Percentiles rank a stretch among this genome's conserved stretches.
These are phyloP conservation scores for Polyporus tsugae DNA, from an alignment of 1,284 basidiomycete species.

Conservation along the genomic window DNA sequence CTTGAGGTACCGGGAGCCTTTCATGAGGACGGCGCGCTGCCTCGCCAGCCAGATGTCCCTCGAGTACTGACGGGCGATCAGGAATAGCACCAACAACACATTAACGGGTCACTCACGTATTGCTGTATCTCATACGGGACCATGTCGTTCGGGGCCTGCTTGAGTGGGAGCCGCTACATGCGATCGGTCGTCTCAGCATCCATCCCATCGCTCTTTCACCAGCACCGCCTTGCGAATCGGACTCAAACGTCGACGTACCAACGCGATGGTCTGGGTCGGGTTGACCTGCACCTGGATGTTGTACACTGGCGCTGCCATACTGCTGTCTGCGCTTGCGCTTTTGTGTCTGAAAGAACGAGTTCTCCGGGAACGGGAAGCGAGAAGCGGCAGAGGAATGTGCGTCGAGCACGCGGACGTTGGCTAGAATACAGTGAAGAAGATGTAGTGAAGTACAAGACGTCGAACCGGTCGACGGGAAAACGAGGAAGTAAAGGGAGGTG, in stretches of 20 bases:
- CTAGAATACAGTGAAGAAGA: conserved; percentile 30
- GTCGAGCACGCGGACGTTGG: conserved; percentile 31
- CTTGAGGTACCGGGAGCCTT: conserved; percentile 53
- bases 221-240: background rate
- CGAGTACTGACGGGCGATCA: conserved; percentile 46
- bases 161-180: conserved; percentile 37
- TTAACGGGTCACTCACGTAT: conserved; percentile 37
- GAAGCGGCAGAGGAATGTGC: conserved; percentile 20
- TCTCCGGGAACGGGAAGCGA: conserved; percentile 30
- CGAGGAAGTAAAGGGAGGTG: conserved; percentile 24
- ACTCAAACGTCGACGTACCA: conserved; percentile 20
- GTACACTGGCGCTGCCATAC: conserved; percentile 29
- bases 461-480: conserved; percentile 44
- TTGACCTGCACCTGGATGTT: conserved; percentile 22
- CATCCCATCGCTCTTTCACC: background rate
- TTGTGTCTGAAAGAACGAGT: conserved; percentile 17
- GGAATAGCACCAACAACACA: background rate
- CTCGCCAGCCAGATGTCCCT: conserved; percentile 56
- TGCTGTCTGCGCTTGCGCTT: conserved; percentile 20
- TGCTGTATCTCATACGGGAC: conserved; percentile 42
- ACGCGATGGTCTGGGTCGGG: conserved; percentile 29
- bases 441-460: conserved; percentile 33
- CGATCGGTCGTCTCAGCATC: conserved; percentile 11
- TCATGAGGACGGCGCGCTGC: conserved; percentile 47
- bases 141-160: conserved; percentile 35